Base-by-base conservation (phyloP, 1,284 basidiomycete species). In the Taiwanofungus camphoratus region DNA sequence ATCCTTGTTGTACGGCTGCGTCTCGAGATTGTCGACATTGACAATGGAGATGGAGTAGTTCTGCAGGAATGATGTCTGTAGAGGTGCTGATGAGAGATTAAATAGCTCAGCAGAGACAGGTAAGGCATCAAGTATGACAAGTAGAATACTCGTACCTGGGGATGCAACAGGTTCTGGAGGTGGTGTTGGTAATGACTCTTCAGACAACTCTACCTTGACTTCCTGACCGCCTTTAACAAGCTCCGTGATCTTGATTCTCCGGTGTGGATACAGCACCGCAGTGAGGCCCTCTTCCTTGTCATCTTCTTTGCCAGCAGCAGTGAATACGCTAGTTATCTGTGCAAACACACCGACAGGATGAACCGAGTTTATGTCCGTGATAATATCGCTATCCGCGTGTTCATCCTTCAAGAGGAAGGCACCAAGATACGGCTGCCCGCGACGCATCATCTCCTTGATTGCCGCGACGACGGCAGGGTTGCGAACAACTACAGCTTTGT, bases 321-420 rank as follows among this genome's bases (percentile, higher is more conserved):
- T 59, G 42, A 97, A 99, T 4, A 95, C 87, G 54, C 89, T 93
- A 1, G 95, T 98, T 50, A 99, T 93, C 68, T 99, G 95, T 3
- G 93, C 93, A 61, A 99, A 97, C 7, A 99, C 93, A 48, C 96
- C 96, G 43, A 97, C 92, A 3, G 81, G 78, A 66, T 98, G 91
- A 2, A 99, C 92, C 48, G 91, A 83, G 65, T 89, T 79, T 40
- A 92, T 66, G 58, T 88, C 86, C 49, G 87, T 88, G 57, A 98
- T 96, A 46, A 95, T 79, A 64, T 99, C 96, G 56, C 86, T 87
- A 65, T 99, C 95, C 45, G 85, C 77, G 53, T 92, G 82, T 53
- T 93, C 90, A 62, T 98, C 93, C 71, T 97, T 98, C 58, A 98
- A 82, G 32, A 99, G 67, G 73, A 99, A 99, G 19, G 95, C 96